Percentiles rank a stretch among this genome's conserved stretches.
phyloP scores from a whole-genome alignment of 2,329 filamentous ascomycete genomes.

The Metarhizium sp. region DNA sequence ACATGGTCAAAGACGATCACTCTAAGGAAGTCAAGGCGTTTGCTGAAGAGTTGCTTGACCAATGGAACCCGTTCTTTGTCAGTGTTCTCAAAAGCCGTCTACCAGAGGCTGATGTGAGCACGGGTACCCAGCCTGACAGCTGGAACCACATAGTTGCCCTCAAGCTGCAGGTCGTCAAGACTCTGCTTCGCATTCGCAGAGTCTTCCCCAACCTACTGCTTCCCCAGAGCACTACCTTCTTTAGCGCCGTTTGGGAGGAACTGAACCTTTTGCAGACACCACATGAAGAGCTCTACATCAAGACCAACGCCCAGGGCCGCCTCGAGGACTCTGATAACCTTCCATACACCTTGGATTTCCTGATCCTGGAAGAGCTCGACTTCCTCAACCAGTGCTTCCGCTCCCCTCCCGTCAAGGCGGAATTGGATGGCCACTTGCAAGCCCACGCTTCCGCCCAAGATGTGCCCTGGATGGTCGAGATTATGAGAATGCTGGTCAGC shows the following conservation, averaged over 20 bases:
- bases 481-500: slow-evolving; percentile 74
- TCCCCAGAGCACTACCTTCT: slow-evolving; percentile 72
- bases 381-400: slow-evolving; percentile 87
- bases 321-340: slow-evolving; percentile 83
- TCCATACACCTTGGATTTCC: slow-evolving; percentile 90
- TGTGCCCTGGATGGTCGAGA: slow-evolving; percentile 74
- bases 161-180: slow-evolving; percentile 91
- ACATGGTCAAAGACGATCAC: slow-evolving; percentile 94
- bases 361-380: slow-evolving; percentile 89
- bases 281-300: slow-evolving; percentile 79
- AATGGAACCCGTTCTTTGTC: slow-evolving; percentile 88
- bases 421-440: slow-evolving; percentile 73
- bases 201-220: slow-evolving; percentile 77
- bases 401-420: slow-evolving; percentile 77
- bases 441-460: slow-evolving; percentile 49
- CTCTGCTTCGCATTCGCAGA: slow-evolving; percentile 76
- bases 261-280: slow-evolving; percentile 61
- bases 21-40: slow-evolving; percentile 79
- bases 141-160: slow-evolving; percentile 80
- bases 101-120: slow-evolving; percentile 48
- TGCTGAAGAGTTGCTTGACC: slow-evolving; percentile 71
- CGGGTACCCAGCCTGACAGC: slow-evolving; percentile 45
- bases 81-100: slow-evolving; percentile 65
- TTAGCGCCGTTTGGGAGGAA: slow-evolving; percentile 84
- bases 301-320: slow-evolving; percentile 75